Percentiles rank a stretch among this genome's conserved stretches.
Conservation (phyloP, 208 protist genomes). For the Trypanosoma platydactyli region DNA sequence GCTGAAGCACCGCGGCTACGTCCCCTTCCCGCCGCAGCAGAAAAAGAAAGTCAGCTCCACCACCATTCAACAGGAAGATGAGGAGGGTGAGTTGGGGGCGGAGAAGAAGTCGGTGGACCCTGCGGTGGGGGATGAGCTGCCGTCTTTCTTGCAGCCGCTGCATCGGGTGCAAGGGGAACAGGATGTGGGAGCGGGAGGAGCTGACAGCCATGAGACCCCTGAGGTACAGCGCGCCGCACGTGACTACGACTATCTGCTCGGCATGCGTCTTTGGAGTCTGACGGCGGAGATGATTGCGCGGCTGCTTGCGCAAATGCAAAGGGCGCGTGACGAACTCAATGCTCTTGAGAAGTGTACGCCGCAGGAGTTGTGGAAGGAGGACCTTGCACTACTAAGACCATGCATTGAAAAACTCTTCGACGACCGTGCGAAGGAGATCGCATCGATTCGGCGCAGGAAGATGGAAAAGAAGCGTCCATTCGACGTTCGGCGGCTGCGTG, state of each 20-base stretch:
- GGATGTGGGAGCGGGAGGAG: constrained; percentile 21
- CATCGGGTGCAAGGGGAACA: background rate
- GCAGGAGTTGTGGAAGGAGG: constrained; percentile 86
- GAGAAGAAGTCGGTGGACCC: background rate
- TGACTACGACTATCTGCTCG: constrained; percentile 99
- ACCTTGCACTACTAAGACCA: constrained; percentile 79
- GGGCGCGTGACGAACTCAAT: constrained; percentile 80
- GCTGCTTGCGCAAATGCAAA: constrained; percentile 84
- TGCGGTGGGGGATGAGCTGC: background rate
- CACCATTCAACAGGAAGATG: constrained; percentile 65
- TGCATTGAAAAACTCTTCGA: constrained; percentile 64
- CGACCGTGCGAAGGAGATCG: constrained; percentile 69
- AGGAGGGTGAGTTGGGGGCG: constrained; percentile 34
- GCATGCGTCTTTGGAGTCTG: constrained; percentile 97
- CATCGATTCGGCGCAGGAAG: constrained; percentile 77
- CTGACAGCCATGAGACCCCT: constrained; percentile 41
- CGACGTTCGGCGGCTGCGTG: constrained; percentile 63
- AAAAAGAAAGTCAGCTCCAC: constrained; percentile 84
- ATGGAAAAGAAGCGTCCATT: constrained; percentile 84
- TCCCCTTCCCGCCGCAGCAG: constrained; percentile 77
- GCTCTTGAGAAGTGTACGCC: constrained; percentile 71
- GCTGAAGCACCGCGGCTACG: constrained; percentile 88
- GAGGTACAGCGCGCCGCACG: constrained; percentile 62
- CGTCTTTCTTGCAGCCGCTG: background rate
- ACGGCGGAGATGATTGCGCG: constrained; percentile 96